These are phyloP conservation scores for Penicillium fimorum DNA, from an alignment of 495 filamentous ascomycete species.

Conservation along the genomic window DNA sequence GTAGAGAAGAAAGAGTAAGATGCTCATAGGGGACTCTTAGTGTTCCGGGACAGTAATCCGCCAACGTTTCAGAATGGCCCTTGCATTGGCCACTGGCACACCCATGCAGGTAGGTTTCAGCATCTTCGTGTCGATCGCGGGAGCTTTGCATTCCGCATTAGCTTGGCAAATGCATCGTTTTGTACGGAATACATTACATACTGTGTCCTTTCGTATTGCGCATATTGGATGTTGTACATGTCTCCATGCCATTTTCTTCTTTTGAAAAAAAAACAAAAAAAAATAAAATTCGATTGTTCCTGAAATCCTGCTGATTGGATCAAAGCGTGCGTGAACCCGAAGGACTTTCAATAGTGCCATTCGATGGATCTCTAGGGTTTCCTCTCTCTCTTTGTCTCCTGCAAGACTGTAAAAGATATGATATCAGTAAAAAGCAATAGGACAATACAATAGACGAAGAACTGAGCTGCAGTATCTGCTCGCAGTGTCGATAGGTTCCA, in stretches of 20 bases:
- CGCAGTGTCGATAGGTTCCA: background rate
- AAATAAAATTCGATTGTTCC: conserved; percentile 19
- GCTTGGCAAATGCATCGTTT: conserved; percentile 11
- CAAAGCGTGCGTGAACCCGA: conserved; percentile 4
- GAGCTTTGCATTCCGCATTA: conserved; percentile 14
- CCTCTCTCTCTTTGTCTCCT: background rate
- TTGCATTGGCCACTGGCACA: conserved; percentile 16
- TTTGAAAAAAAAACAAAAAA: background rate
- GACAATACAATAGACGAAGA: background rate
- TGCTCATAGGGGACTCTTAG: too few relatives aligned
- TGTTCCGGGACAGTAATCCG: conserved; percentile 25
- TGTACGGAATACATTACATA: conserved; percentile 3
- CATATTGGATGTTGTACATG: background rate
- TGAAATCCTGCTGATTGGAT: conserved; percentile 14
- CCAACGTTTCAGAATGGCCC: conserved; percentile 27
- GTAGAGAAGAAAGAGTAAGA: background rate
- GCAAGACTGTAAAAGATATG: background rate
- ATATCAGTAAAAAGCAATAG: background rate
- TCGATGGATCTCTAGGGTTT: conserved; percentile 6
- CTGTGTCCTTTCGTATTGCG: background rate
- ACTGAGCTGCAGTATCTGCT: background rate
- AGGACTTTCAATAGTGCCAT: conserved; percentile 19
- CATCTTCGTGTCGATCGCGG: conserved; percentile 22
- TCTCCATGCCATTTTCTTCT: background rate
- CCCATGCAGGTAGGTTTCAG: conserved; percentile 25